phyloP scores from a whole-genome alignment of 2,329 filamentous ascomycete genomes.

The Phyllosticta capitalensis region DNA sequence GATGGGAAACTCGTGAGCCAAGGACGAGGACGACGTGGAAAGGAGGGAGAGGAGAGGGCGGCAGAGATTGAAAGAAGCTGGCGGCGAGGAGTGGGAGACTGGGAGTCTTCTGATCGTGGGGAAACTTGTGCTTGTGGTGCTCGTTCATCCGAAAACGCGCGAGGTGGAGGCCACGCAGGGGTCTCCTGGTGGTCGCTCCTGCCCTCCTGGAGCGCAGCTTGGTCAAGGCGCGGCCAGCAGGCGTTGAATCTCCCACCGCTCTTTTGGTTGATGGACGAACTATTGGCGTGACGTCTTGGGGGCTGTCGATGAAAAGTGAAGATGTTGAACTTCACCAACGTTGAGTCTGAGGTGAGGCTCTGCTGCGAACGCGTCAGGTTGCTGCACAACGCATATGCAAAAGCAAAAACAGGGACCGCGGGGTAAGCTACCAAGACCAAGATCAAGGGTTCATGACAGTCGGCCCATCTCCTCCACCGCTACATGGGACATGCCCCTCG shows the following conservation, averaged over 20 bases:
- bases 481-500: background rate
- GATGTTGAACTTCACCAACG: background rate
- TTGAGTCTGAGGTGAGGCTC: background rate
- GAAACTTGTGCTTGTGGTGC: background rate
- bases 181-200: background rate
- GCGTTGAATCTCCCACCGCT: background rate
- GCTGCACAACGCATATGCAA: background rate
- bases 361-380: background rate
- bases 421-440: background rate
- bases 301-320: background rate
- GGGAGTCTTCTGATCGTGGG: background rate
- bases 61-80: background rate
- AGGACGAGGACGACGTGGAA: background rate
- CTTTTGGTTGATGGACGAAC: background rate
- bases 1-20: background rate
- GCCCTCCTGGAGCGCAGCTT: background rate
- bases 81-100: background rate
- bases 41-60: background rate
- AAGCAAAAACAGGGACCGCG: background rate
- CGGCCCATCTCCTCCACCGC: background rate
- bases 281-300: background rate
- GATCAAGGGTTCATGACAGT: background rate
- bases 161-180: background rate
- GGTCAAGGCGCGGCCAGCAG: background rate
- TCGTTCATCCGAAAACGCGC: background rate